Percentiles rank a stretch among this genome's conserved stretches.
Conservation (phyloP, 371 early-diverging fungal genomes). For the Sporodiniella umbellata region DNA sequence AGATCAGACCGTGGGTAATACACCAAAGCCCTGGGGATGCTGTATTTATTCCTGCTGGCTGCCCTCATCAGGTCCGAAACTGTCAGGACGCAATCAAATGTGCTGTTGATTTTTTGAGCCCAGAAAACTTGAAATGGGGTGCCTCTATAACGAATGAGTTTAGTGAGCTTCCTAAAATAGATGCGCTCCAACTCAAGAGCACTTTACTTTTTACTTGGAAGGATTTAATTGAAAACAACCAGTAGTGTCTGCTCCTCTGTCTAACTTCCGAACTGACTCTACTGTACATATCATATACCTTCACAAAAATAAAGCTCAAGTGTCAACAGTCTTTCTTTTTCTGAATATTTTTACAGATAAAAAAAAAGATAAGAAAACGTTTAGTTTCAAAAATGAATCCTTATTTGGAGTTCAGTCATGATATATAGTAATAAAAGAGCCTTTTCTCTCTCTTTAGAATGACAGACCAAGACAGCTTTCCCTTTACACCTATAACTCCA, state of each 20-base stretch:
- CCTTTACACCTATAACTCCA: not conserved
- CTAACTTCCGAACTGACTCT: no score
- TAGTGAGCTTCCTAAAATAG: conserved; percentile 32
- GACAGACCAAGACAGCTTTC: not conserved
- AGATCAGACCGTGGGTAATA: conserved; percentile 50
- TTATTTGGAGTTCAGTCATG: no score
- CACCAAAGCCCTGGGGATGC: conserved; percentile 67
- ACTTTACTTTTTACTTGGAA: conserved; percentile 38
- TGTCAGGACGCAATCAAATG: conserved; percentile 59
- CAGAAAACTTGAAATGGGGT: conserved; percentile 55
- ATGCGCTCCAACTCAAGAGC: conserved; percentile 45
- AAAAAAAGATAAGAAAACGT: no score
- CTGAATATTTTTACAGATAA: no score
- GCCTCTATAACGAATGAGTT: conserved; percentile 47
- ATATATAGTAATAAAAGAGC: not conserved
- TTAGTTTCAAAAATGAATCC: no score
- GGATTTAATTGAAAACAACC: no score
- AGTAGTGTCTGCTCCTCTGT: no score
- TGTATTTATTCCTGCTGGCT: conserved; percentile 76
- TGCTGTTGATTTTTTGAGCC: conserved; percentile 73
- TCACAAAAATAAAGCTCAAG: no score
- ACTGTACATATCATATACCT: no score
- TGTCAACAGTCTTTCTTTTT: no score
- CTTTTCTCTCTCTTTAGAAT: not conserved
- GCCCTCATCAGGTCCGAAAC: conserved; percentile 73